A percentile compares a stretch with the other conserved stretches of the same genome.
Conservation (phyloP, 140 eudicot genomes). For the Anethum foeniculum region DNA sequence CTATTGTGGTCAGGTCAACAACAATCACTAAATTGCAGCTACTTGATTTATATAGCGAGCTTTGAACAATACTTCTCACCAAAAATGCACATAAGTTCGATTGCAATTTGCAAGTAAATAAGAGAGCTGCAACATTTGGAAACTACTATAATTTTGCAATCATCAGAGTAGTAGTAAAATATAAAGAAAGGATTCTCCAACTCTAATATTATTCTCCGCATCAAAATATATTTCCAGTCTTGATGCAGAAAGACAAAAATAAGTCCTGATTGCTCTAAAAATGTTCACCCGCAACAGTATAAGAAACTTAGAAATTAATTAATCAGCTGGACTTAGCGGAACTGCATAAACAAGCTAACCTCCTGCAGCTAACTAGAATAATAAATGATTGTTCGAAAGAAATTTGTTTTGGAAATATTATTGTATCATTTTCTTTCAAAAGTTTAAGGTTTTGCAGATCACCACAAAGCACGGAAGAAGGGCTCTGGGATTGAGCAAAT, state of each 20-base stretch:
- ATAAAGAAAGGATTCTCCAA: not conserved
- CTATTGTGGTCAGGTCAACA: not conserved
- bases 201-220: not conserved
- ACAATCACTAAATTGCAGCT: not conserved
- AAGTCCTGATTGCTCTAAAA: not conserved
- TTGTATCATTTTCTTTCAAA: not conserved
- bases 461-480: conserved; percentile 64
- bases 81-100: not conserved
- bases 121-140: not conserved
- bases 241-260: not conserved
- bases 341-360: conserved; percentile 4
- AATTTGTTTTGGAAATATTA: conserved; percentile 17
- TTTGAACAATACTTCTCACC: not conserved
- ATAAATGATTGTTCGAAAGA: conserved; percentile 14
- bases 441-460: conserved; percentile 51
- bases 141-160: not conserved
- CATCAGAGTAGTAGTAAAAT: not conserved
- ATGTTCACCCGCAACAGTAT: not conserved
- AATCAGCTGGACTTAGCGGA: not conserved
- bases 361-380: conserved; percentile 17
- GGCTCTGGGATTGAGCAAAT: conserved; percentile 52
- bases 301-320: not conserved
- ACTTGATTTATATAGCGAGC: not conserved
- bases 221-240: not conserved
- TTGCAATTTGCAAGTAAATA: not conserved